Conservation (phyloP, 176 grass and related monocot genomes). For the Avena sativa region DNA sequence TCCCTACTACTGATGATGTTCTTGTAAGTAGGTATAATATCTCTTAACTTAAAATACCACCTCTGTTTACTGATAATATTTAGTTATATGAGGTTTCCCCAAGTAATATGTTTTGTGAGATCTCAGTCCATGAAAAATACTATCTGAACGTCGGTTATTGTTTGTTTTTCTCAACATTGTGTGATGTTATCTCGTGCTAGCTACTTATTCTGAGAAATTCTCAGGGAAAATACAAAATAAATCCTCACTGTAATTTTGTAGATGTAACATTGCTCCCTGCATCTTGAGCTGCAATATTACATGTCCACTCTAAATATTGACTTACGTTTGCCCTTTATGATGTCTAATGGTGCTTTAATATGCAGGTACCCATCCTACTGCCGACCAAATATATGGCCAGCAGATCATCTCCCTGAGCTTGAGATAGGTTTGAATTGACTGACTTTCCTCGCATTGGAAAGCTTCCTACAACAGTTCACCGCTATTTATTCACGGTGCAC, state of each 20-base stretch:
- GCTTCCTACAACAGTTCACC: not conserved
- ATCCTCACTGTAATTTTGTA: not conserved
- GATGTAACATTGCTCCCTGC: not conserved
- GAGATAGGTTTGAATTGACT: conserved; percentile 64
- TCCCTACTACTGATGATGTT: conserved; percentile 65
- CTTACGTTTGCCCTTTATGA: not conserved
- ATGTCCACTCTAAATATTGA: not conserved
- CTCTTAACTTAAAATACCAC: not conserved
- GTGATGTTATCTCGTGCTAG: not conserved
- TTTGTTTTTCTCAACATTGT: not conserved
- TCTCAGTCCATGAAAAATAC: not conserved
- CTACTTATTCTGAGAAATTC: not conserved
- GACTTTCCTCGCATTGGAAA: not conserved
- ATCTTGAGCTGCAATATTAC: not conserved
- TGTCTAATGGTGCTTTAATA: not conserved
- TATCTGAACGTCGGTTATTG: not conserved
- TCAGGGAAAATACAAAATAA: not conserved
- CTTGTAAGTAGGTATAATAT: conserved; percentile 64
- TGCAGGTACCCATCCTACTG: conserved; percentile 94
- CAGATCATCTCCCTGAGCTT: conserved; percentile 67
- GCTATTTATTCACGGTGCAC: not conserved
- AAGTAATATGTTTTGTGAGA: not conserved
- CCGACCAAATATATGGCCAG: conserved; percentile 88
- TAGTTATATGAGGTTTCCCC: not conserved
- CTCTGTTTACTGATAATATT: not conserved